Percentiles rank a stretch among this genome's conserved stretches.
Evolutionary conservation across 1,139 yeast genomes (phyloP).

Genomic region (Blastobotrys serpentis): DNA sequence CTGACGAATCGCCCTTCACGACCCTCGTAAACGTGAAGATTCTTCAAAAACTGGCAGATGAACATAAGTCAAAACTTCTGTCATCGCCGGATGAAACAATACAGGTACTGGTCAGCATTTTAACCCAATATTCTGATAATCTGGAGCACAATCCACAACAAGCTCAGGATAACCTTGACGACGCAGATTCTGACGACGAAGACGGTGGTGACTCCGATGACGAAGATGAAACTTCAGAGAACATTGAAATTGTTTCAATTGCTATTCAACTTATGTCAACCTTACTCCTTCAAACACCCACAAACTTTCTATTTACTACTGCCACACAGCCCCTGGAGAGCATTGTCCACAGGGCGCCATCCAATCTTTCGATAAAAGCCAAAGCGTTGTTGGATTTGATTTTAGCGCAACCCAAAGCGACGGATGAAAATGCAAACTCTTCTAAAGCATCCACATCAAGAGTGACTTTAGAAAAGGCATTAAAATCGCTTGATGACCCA

Average conservation of each 20-base stretch:
- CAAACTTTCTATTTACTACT: constrained; percentile 30
- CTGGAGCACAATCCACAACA: constrained; percentile 22
- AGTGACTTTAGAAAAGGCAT: constrained; percentile 49
- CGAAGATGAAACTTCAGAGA: constrained; percentile 33
- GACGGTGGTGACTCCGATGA: constrained; percentile 30
- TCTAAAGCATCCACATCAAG: constrained; percentile 4
- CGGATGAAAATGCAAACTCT: constrained; percentile 9
- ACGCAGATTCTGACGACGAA: constrained; percentile 29
- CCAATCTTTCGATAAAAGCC: constrained; percentile 24
- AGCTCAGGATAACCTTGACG: constrained; percentile 1
- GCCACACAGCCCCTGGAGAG: constrained; percentile 37
- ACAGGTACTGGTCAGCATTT: constrained; percentile 52
- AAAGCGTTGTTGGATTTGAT: constrained; percentile 24
- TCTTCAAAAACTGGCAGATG: constrained; percentile 60
- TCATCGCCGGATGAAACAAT: constrained; percentile 62
- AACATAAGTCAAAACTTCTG: constrained; percentile 60
- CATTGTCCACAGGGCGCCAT: constrained; percentile 25
- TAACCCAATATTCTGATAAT: constrained; percentile 34
- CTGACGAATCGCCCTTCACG: constrained; percentile 48
- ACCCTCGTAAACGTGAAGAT: constrained; percentile 62
- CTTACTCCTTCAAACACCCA: neutral
- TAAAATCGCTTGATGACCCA: constrained; percentile 70
- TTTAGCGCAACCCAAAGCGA: constrained; percentile 7
- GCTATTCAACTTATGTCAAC: constrained; percentile 32
- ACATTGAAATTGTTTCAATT: constrained; percentile 32